These are phyloP conservation scores for Cladophialophora chaetospira DNA, from an alignment of 2,329 filamentous ascomycete species.

Conservation along the genomic window DNA sequence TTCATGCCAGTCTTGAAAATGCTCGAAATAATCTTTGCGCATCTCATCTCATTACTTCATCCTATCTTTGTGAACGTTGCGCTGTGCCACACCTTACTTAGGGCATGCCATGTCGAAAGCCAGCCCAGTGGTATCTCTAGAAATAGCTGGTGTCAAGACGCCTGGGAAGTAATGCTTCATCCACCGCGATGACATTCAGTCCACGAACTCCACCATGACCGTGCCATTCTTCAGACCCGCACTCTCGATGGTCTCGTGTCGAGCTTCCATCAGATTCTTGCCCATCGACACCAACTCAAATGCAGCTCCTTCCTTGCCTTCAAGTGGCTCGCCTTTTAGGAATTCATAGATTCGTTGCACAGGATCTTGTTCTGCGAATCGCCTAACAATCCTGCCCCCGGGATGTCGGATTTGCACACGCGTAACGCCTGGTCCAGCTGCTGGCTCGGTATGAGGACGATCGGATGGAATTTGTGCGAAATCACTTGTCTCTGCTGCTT, in stretches of 20 bases:
- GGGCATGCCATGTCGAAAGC: conserved; percentile 2
- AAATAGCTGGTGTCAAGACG: conserved; percentile 8
- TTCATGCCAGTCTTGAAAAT: conserved; percentile 1
- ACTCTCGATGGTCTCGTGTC: conserved; percentile 75
- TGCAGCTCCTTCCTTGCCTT: conserved; percentile 72
- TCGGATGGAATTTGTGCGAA: conserved; percentile 74
- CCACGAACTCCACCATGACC: conserved; percentile 89
- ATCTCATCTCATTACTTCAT: conserved; percentile 2
- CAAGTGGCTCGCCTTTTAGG: conserved; percentile 85
- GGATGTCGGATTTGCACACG: conserved; percentile 92
- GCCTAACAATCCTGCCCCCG: conserved; percentile 78
- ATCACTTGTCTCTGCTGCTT: conserved; percentile 38
- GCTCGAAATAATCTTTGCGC: background rate
- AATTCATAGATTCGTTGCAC: conserved; percentile 91
- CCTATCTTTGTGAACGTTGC: background rate
- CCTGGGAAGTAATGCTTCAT: conserved; percentile 14
- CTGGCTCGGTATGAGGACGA: conserved; percentile 76
- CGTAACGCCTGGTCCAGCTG: conserved; percentile 70
- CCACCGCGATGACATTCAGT: conserved; percentile 38
- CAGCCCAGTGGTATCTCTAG: conserved; percentile 8
- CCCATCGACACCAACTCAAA: conserved; percentile 92
- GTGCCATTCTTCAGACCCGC: conserved; percentile 89
- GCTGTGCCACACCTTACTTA: background rate
- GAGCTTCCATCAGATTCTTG: conserved; percentile 74
- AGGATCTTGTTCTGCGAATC: conserved; percentile 75